phyloP scores from a whole-genome alignment of 2,329 filamentous ascomycete species.

The Chaetomium olivaceum region DNA sequence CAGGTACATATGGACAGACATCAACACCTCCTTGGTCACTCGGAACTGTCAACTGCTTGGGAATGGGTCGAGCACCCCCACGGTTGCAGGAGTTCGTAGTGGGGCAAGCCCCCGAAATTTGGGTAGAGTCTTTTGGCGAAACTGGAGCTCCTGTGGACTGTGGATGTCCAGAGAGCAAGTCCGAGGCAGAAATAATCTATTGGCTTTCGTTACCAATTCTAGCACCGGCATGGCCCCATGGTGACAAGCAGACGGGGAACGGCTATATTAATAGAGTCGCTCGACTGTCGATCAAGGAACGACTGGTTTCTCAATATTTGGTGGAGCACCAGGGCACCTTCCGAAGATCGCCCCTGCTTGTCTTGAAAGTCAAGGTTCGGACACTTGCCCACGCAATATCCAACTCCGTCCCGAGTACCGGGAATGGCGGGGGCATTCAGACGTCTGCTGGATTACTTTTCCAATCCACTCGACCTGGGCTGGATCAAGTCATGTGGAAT shows the following conservation, averaged over 20 bases:
- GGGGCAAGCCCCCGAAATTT: neutral
- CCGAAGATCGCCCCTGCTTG: neutral
- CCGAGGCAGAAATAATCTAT: neutral
- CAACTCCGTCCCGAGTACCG: neutral
- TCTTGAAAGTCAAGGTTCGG: neutral
- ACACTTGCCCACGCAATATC: no score
- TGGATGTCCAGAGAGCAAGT: neutral
- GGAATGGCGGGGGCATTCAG: neutral
- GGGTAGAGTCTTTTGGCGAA: neutral
- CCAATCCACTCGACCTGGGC: neutral
- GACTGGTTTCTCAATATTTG: neutral
- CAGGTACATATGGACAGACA: no score
- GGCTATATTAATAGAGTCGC: constrained; percentile 20
- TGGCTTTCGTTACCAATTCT: neutral
- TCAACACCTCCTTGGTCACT: neutral
- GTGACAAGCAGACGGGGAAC: constrained; percentile 9
- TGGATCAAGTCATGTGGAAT: neutral
- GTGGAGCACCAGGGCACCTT: neutral
- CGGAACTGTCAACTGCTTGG: neutral
- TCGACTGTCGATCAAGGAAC: constrained; percentile 5
- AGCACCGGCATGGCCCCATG: neutral
- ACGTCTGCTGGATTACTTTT: neutral
- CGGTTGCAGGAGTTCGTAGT: neutral
- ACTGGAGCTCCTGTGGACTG: neutral
- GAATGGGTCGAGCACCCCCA: neutral